phyloP scores from a whole-genome alignment of 2,329 filamentous ascomycete species.

The Ascochyta rabiei region DNA sequence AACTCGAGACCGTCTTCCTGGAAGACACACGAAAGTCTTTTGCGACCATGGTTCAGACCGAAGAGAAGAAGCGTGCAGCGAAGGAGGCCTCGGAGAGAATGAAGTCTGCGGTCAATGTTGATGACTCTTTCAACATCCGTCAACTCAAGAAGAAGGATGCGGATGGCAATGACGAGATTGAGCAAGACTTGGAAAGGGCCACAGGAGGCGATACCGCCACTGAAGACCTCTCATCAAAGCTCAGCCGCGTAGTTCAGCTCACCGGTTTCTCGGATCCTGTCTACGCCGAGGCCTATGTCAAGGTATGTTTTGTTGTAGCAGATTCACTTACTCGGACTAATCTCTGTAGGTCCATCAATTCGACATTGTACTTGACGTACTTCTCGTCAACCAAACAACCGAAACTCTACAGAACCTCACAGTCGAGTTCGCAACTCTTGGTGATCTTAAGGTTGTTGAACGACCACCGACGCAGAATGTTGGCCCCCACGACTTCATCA shows the following conservation, averaged over 20 bases:
- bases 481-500: slow-evolving; percentile 94
- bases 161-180: slow-evolving; percentile 83
- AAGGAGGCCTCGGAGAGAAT: slow-evolving; percentile 92
- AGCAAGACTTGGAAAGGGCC: slow-evolving; percentile 88
- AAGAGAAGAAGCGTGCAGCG: slow-evolving; percentile 96
- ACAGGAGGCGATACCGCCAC: slow-evolving; percentile 85
- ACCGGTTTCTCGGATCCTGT: slow-evolving; percentile 98
- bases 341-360: slow-evolving; percentile 77
- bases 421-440: slow-evolving; percentile 97
- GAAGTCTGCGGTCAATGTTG: slow-evolving; percentile 91
- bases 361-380: slow-evolving; percentile 94
- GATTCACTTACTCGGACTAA: slow-evolving; percentile 12
- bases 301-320: slow-evolving; percentile 55
- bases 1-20: slow-evolving; percentile 89
- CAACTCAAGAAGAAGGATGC: slow-evolving; percentile 86
- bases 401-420: slow-evolving; percentile 97
- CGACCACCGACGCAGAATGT: slow-evolving; percentile 95
- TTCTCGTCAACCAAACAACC: slow-evolving; percentile 95
- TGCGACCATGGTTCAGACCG: slow-evolving; percentile 93
- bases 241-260: slow-evolving; percentile 93
- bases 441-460: slow-evolving; percentile 97
- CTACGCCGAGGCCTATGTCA: slow-evolving; percentile 98
- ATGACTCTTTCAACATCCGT: slow-evolving; percentile 90
- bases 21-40: slow-evolving; percentile 96
- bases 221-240: slow-evolving; percentile 90